Conservation (phyloP, 805 yeast genomes). For the Teunomyces atbi region DNA sequence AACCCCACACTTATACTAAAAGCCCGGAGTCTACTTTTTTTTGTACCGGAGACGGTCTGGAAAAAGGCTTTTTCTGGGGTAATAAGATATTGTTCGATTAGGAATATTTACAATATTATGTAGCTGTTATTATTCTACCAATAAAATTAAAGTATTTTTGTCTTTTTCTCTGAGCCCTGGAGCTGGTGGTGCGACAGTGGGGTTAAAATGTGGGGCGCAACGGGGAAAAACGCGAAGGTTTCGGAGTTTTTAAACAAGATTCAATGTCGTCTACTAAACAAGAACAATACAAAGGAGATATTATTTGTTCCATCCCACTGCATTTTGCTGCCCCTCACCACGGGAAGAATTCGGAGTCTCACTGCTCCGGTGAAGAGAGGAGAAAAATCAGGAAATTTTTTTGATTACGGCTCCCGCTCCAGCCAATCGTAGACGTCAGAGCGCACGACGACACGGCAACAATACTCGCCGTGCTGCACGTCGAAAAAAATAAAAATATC, state of each 20-base stretch:
- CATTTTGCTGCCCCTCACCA: background rate
- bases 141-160: too few relatives aligned
- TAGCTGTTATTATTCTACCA: background rate
- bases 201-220: constrained; percentile 1
- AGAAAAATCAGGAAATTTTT: background rate
- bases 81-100: too few relatives aligned
- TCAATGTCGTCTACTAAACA: background rate
- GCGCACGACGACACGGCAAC: background rate
- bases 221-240: constrained; percentile 1
- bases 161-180: background rate
- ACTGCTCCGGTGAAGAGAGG: too few relatives aligned
- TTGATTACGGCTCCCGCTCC: background rate
- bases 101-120: too few relatives aligned
- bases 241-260: background rate
- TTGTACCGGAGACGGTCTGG: too few relatives aligned
- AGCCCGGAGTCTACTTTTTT: too few relatives aligned
- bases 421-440: background rate
- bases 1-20: too few relatives aligned
- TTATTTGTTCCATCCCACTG: background rate
- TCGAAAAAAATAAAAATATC: background rate
- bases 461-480: background rate
- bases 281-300: background rate
- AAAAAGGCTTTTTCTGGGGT: too few relatives aligned
- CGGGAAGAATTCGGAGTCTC: background rate
- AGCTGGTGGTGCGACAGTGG: background rate